Evolutionary conservation across 116 monocot genomes (phyloP).

Genomic region (Dioscorea cayenensis): DNA sequence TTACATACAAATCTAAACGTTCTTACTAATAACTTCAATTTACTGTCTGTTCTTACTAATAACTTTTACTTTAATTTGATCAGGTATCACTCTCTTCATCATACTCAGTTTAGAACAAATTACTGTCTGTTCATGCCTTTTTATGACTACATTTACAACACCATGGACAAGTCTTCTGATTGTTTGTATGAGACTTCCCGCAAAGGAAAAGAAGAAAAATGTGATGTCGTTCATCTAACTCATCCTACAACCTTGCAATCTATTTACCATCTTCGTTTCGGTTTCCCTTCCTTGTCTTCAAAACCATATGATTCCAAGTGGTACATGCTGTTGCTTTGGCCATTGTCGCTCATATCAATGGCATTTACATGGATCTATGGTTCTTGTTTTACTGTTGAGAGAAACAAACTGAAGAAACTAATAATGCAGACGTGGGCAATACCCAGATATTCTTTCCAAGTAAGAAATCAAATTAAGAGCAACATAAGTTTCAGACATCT

Average conservation of each 20-base stretch:
- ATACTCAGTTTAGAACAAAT: conserved; percentile 44
- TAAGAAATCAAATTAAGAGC: conserved; percentile 6
- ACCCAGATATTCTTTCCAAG: conserved; percentile 69
- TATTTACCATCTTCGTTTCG: conserved; percentile 25
- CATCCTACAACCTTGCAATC: conserved; percentile 23
- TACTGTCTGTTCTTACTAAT: no score
- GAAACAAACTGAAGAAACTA: conserved; percentile 42
- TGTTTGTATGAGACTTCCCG: conserved; percentile 17
- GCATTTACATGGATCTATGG: conserved; percentile 43
- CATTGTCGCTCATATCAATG: conserved; percentile 36
- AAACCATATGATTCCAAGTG: conserved; percentile 39
- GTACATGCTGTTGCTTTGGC: conserved; percentile 39
- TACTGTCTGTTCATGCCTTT: conserved; percentile 48
- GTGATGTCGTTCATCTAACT: conserved; percentile 31
- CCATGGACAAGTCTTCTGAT: conserved; percentile 21
- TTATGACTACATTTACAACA: conserved; percentile 46
- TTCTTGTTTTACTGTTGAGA: conserved; percentile 54
- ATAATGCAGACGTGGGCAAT: conserved; percentile 69
- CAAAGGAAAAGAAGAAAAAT: conserved; percentile 18
- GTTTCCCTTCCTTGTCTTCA: conserved; percentile 33
- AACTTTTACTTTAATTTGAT: no score
- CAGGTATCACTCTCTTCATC: conserved; percentile 50
- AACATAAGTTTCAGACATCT: neutral
- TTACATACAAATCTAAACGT: no score
- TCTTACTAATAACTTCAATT: no score